Evolutionary conservation across 192 early-diverging fungal genomes (phyloP).

Genomic region (Dissophora ornata): DNA sequence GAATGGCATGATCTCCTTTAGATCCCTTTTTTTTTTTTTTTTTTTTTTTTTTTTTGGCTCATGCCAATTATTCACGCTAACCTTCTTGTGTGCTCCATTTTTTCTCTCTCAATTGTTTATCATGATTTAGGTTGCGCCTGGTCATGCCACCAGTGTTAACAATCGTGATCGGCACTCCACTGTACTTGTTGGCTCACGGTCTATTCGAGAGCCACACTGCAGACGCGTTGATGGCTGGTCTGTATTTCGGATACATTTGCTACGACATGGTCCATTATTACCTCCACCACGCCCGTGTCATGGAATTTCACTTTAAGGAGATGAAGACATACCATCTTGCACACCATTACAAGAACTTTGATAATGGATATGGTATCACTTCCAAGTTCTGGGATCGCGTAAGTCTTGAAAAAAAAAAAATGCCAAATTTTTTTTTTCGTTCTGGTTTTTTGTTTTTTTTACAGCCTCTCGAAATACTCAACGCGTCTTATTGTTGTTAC

Average conservation of each 20-base stretch:
- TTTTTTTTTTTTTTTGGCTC: background rate
- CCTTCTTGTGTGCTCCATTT: background rate
- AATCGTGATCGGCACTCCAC: constrained; percentile 69
- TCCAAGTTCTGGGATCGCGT: constrained; percentile 89
- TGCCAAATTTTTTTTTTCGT: no score
- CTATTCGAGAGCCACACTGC: constrained; percentile 71
- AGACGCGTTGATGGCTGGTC: constrained; percentile 78
- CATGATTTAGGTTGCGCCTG: constrained; percentile 74
- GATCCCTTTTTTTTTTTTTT: background rate
- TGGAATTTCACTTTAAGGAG: constrained; percentile 75
- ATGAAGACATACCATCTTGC: constrained; percentile 95
- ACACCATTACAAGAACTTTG: constrained; percentile 92
- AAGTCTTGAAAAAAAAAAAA: no score
- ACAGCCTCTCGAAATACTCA: no score
- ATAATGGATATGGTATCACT: constrained; percentile 89
- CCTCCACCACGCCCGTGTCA: constrained; percentile 87
- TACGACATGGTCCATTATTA: constrained; percentile 95
- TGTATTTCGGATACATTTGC: constrained; percentile 81
- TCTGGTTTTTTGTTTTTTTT: no score
- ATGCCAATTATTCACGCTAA: background rate
- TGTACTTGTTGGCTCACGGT: constrained; percentile 60
- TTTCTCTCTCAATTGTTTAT: background rate
- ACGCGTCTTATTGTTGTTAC: background rate
- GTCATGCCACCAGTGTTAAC: constrained; percentile 95
- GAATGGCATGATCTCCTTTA: constrained; percentile 20